Conservation (phyloP, 352 stramenopile species). For the Globisporangium ultimum region DNA sequence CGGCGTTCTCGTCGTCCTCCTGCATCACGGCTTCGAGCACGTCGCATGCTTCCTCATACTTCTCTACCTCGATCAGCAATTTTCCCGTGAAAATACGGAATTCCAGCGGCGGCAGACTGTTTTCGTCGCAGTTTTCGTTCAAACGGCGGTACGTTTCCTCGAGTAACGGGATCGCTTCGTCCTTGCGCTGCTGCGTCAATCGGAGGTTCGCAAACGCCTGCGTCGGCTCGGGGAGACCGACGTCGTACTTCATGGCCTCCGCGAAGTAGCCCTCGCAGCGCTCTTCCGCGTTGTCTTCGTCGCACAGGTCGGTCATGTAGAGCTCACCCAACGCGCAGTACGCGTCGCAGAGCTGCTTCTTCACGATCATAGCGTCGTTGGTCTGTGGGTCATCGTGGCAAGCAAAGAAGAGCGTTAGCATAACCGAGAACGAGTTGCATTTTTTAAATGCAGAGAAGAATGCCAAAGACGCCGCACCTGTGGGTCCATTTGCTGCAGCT, state of each 20-base stretch:
- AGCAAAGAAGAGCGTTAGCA: neutral
- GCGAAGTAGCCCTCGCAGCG: constrained; percentile 90
- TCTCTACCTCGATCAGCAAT: constrained; percentile 84
- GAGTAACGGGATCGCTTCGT: constrained; percentile 88
- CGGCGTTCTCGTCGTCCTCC: constrained; percentile 87
- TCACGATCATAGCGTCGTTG: constrained; percentile 56
- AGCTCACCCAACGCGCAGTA: constrained; percentile 95
- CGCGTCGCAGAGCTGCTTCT: constrained; percentile 92
- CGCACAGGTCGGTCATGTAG: constrained; percentile 97
- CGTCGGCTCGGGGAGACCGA: constrained; percentile 89
- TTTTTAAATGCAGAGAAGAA: neutral
- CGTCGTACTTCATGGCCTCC: constrained; percentile 88
- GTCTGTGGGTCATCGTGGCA: constrained; percentile 12
- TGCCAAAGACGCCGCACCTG: constrained; percentile 8
- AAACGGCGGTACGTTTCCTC: constrained; percentile 91
- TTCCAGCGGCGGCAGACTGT: constrained; percentile 76
- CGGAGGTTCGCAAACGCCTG: constrained; percentile 95
- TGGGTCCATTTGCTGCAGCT: constrained; percentile 38
- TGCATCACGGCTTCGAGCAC: constrained; percentile 87
- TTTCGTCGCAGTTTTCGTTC: constrained; percentile 65
- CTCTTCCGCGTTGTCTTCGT: constrained; percentile 90
- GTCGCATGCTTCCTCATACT: constrained; percentile 76
- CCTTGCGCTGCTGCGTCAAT: constrained; percentile 90
- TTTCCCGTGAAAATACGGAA: constrained; percentile 83
- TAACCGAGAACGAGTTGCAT: no score